Percentiles rank a stretch among this genome's conserved stretches.
phyloP scores from a whole-genome alignment of 139 green algal genomes.

The Chlorella ohadii region DNA sequence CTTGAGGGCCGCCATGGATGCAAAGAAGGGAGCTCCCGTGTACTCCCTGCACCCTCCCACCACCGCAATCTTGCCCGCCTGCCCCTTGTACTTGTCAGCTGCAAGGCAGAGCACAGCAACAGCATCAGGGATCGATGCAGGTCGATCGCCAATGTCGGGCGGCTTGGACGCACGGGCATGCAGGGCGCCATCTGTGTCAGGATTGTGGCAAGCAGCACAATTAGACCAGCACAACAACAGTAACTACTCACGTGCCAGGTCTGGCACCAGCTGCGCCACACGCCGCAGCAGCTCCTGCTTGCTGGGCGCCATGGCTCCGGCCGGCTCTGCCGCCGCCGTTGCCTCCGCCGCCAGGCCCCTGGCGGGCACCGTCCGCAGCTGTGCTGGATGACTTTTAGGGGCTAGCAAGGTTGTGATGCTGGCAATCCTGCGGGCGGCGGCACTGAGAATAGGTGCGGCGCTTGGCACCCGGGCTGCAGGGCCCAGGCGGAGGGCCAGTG shows the following conservation, averaged over 20 bases:
- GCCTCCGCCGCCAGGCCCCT: background rate
- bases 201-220: background rate
- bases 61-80: slow-evolving; percentile 92
- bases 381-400: too few species aligned
- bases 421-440: too few species aligned
- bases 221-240: background rate
- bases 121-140: too few species aligned
- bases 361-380: too few species aligned
- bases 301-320: background rate
- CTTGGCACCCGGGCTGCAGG: too few species aligned
- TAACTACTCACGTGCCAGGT: slow-evolving; percentile 20
- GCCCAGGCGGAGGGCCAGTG: too few species aligned
- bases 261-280: slow-evolving; percentile 20
- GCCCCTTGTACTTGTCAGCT: slow-evolving; percentile 86
- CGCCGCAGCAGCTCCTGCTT: slow-evolving; percentile 9
- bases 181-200: too few species aligned
- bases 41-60: slow-evolving; percentile 95
- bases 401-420: too few species aligned
- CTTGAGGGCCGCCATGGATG: slow-evolving; percentile 82
- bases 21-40: slow-evolving; percentile 97
- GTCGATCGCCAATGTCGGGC: too few species aligned
- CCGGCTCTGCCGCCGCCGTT: background rate
- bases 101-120: too few species aligned
- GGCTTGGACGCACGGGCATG: too few species aligned
- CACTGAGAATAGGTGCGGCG: too few species aligned